A percentile compares a stretch with the other conserved stretches of the same genome.
phyloP scores from a whole-genome alignment of 1,284 basidiomycete species.

The Anthracocystis setariae region DNA sequence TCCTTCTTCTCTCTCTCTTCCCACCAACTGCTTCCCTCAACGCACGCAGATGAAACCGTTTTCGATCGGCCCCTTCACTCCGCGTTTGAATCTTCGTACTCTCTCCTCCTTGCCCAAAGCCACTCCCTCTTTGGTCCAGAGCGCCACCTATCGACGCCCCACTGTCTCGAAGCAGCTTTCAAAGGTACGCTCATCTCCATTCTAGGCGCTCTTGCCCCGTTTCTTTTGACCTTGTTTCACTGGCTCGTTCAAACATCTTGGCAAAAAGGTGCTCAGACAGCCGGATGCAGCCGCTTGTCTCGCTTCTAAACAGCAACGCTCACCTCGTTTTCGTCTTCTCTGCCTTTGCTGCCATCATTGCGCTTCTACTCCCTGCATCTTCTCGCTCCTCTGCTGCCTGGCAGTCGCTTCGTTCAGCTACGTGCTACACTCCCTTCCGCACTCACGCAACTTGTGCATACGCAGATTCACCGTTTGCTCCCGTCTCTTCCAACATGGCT shows the following conservation, averaged over 20 bases:
- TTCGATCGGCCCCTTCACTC: constrained; percentile 24
- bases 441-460: constrained; percentile 42
- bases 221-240: neutral
- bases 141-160: constrained; percentile 9
- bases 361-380: constrained; percentile 6
- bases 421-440: constrained; percentile 18
- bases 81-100: constrained; percentile 6
- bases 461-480: constrained; percentile 35
- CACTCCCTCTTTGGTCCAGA: constrained; percentile 6
- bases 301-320: constrained; percentile 17
- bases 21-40: constrained; percentile 22
- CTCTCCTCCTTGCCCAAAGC: neutral
- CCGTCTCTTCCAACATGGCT: constrained; percentile 46
- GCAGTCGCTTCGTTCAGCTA: constrained; percentile 31
- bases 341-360: constrained; percentile 21
- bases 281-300: constrained; percentile 11
- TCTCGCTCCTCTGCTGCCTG: neutral
- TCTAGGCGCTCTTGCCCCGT: neutral
- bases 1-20: constrained; percentile 8
- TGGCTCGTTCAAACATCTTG: neutral
- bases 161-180: constrained; percentile 10
- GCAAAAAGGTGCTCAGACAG: neutral
- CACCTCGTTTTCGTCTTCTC: constrained; percentile 27
- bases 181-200: constrained; percentile 26
- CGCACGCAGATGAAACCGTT: constrained; percentile 34